Base-by-base conservation (phyloP, 2,329 filamentous ascomycete genomes). In the Lasiodiplodia citricola region DNA sequence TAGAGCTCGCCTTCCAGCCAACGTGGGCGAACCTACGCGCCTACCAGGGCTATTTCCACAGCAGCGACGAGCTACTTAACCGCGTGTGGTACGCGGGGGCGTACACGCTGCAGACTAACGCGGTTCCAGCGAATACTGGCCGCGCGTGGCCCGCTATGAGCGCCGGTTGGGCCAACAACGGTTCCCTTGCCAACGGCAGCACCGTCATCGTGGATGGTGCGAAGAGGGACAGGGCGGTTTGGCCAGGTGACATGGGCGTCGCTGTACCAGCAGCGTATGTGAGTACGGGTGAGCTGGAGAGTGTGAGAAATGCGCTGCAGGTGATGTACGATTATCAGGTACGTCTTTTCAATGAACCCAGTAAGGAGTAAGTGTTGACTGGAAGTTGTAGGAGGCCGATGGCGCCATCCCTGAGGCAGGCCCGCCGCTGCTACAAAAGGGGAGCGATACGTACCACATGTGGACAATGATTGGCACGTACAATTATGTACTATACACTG, bases 201-300 rank as follows among this genome's bases (percentile, higher is more conserved):
- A 78, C 74, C 8, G 78, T 77, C 2, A 74, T 81, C 56, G 77
- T 79, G 4, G 81, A 82, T 70, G 80, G 80, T 4, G 80, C 78
- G 14, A 81, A 83, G 62, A 75, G 81, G 2, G 81, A 82, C 69
- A 75, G 80, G 1, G 76, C 80, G 1, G 80, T 83, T 10, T 83
- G 81, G 78, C 82, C 83, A 0, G 84, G 84, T 6, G 83, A 85
- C 65, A 85, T 86, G 83, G 84, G 82, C 0, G 80, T 85, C 60
- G 83, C 84, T 3, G 81, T 85, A 0, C 82, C 68, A 79, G 80
- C 51, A 16, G 55, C 47, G 3, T 63, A 56, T 35, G 68, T 69
- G 2, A 82, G 80, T 62, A 77, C 79, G 18, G 81, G 81, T 2
- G 80, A 84, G 57, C 70, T 85, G 41, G 80, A 84, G 14, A 84